Evolutionary conservation across 352 stramenopile genomes (phyloP).

Genomic region (Aphanomyces euteiches): DNA sequence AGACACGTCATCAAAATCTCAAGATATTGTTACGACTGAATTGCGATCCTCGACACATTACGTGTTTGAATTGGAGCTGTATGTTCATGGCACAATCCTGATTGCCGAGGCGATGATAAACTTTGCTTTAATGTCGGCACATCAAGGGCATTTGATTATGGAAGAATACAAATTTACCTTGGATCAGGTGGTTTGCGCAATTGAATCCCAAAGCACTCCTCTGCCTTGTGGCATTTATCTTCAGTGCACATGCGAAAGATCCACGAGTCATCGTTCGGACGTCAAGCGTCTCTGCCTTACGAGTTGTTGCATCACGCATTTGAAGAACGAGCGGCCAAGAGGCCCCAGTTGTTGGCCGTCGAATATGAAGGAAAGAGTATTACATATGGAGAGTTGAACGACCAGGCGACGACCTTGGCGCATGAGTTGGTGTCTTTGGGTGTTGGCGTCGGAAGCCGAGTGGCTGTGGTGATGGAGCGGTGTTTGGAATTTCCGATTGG

Average conservation of each 20-base stretch:
- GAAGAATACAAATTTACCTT: neutral
- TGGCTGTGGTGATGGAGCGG: neutral
- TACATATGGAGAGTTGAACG: constrained; percentile 38
- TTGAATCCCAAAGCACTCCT: neutral
- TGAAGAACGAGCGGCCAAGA: constrained; percentile 4
- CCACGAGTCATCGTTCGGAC: neutral
- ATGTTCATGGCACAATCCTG: neutral
- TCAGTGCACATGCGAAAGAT: neutral
- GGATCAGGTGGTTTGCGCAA: neutral
- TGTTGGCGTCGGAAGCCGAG: neutral
- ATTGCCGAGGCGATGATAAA: neutral
- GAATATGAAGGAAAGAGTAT: constrained; percentile 31
- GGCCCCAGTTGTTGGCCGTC: constrained; percentile 31
- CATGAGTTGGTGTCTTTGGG: neutral
- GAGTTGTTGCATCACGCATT: constrained; percentile 8
- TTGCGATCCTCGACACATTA: neutral
- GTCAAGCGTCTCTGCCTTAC: neutral
- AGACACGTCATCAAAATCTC: neutral
- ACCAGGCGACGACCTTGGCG: neutral
- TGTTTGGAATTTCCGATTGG: constrained; percentile 6
- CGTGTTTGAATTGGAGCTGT: neutral
- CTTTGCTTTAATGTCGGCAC: neutral
- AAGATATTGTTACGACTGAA: neutral
- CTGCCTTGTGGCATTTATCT: neutral
- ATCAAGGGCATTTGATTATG: neutral